Evolutionary conservation across 768 basidiomycete genomes (phyloP).

Genomic region (Suillus alpinus): DNA sequence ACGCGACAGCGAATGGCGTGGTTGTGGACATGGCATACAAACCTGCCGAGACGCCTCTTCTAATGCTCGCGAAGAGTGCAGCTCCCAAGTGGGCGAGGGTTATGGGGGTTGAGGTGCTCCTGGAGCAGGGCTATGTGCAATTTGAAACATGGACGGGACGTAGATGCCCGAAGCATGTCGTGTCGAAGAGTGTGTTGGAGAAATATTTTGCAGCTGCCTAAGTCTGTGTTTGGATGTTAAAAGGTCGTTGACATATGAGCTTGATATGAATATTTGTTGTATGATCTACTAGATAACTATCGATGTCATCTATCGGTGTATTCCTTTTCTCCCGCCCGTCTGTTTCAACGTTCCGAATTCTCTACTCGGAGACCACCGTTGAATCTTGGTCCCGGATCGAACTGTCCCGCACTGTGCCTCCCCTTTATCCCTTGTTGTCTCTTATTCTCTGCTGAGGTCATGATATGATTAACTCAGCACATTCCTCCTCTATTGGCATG

Average conservation of each 20-base stretch:
- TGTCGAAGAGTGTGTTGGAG: slow-evolving; percentile 48
- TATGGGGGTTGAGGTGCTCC: slow-evolving; percentile 78
- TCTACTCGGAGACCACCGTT: neutral
- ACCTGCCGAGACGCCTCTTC: slow-evolving; percentile 79
- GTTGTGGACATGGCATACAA: slow-evolving; percentile 95
- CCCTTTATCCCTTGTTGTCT: neutral
- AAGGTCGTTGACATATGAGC: neutral
- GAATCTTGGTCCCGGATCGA: neutral
- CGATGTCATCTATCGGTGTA: neutral
- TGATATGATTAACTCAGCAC: neutral
- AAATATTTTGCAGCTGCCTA: slow-evolving; percentile 34
- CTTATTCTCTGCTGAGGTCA: neutral
- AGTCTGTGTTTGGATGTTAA: neutral
- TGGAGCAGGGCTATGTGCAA: slow-evolving; percentile 88
- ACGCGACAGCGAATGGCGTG: slow-evolving; percentile 58
- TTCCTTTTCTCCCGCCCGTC: neutral
- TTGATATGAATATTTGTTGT: neutral
- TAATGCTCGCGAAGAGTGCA: slow-evolving; percentile 57
- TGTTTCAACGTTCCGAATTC: neutral
- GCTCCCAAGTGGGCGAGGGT: slow-evolving; percentile 63
- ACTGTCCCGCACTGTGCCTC: neutral
- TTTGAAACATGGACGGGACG: slow-evolving; percentile 82
- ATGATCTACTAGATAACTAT: neutral
- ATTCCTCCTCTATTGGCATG: neutral
- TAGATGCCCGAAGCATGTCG: slow-evolving; percentile 47